Conservation (phyloP, 768 basidiomycete species). For the Pleurotus cornucopiae region DNA sequence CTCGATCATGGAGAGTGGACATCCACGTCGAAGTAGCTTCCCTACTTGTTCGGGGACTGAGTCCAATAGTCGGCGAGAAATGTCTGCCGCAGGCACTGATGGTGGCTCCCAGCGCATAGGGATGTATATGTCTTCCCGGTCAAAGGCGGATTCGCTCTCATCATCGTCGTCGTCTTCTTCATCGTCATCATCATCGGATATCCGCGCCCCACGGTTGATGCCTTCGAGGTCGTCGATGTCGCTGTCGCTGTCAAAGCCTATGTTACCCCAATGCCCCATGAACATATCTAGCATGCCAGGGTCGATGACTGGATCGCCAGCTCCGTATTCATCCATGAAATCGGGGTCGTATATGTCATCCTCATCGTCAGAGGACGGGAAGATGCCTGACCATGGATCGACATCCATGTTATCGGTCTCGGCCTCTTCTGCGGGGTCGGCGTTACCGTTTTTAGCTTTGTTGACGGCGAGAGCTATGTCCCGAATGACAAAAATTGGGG, state of each 20-base stretch:
- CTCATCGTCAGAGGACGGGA: slow-evolving; percentile 41
- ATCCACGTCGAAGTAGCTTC: slow-evolving; percentile 21
- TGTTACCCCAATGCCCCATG: slow-evolving; percentile 4
- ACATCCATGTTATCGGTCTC: slow-evolving; percentile 20
- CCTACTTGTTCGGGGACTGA: neutral
- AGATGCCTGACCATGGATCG: slow-evolving; percentile 74
- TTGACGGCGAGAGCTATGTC: slow-evolving; percentile 45
- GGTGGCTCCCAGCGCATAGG: slow-evolving; percentile 60
- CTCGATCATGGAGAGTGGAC: slow-evolving; percentile 53
- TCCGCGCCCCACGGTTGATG: no score
- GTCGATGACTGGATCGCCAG: slow-evolving; percentile 10
- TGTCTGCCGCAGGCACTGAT: neutral
- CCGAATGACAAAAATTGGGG: slow-evolving; percentile 68
- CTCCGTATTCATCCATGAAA: slow-evolving; percentile 26
- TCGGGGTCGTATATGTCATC: slow-evolving; percentile 33
- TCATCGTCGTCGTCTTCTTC: slow-evolving; percentile 18
- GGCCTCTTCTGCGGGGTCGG: slow-evolving; percentile 18
- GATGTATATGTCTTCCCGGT: slow-evolving; percentile 30
- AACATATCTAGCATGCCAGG: slow-evolving; percentile 1
- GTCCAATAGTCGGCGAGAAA: neutral
- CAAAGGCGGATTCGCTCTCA: slow-evolving; percentile 15
- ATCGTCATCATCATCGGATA: slow-evolving; percentile 25
- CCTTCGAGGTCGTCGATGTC: slow-evolving; percentile 26
- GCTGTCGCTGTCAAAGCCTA: slow-evolving; percentile 19
- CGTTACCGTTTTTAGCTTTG: slow-evolving; percentile 30